These are phyloP conservation scores for Yamagishiella unicocca DNA, from an alignment of 139 green algal species.

Conservation along the genomic window DNA sequence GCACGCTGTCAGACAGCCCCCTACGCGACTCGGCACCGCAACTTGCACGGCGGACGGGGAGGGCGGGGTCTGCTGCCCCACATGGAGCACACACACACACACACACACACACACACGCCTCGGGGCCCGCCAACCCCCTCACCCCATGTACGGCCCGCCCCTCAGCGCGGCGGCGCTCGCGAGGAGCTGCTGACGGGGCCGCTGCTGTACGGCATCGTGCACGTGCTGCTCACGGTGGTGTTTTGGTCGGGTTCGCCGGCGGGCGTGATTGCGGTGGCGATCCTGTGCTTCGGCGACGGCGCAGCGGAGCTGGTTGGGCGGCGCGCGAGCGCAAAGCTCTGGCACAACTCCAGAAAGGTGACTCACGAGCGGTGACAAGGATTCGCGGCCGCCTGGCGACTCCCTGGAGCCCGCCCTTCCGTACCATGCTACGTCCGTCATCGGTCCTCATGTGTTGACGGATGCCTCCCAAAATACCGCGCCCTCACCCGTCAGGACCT, in stretches of 20 bases:
- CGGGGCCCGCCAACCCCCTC: too few relatives aligned
- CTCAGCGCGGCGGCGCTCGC: slow-evolving; percentile 5
- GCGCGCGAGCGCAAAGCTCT: neutral
- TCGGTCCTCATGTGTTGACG: neutral
- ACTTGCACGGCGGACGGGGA: too few relatives aligned
- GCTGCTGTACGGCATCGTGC: slow-evolving; percentile 50
- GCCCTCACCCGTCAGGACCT: too few relatives aligned
- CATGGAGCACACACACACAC: too few relatives aligned
- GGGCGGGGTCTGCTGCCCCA: too few relatives aligned
- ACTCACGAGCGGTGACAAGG: neutral
- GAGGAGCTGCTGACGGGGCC: slow-evolving; percentile 47
- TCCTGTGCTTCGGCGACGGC: slow-evolving; percentile 47
- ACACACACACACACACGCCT: too few relatives aligned
- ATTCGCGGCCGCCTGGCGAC: neutral
- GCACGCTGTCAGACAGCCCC: too few relatives aligned
- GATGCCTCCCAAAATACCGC: too few relatives aligned
- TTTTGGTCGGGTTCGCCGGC: slow-evolving; percentile 36
- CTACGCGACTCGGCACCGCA: too few relatives aligned
- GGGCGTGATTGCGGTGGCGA: slow-evolving; percentile 22
- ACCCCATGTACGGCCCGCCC: too few relatives aligned
- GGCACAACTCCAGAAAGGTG: slow-evolving; percentile 24
- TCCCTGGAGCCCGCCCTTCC: neutral
- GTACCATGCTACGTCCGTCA: neutral
- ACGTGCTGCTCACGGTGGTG: neutral
- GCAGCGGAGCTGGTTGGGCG: slow-evolving; percentile 45